Percentiles rank a stretch among this genome's conserved stretches.
These are phyloP conservation scores for Chaetomium sp. DNA, from an alignment of 2,329 filamentous ascomycete species.

Conservation along the genomic window DNA sequence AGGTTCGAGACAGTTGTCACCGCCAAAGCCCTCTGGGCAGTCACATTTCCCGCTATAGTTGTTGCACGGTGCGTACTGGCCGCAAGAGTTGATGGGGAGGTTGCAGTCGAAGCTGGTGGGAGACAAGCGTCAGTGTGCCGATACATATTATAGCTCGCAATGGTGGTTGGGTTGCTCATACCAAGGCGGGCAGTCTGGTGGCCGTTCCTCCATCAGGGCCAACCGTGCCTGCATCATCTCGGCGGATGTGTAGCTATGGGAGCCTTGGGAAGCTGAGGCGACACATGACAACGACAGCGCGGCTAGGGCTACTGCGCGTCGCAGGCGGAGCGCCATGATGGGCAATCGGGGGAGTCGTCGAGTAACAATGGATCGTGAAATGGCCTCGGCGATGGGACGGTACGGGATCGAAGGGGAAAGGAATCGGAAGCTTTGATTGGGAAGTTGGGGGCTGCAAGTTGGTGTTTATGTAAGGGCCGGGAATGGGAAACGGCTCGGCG, in stretches of 20 bases:
- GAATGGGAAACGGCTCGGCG: conserved; percentile 10
- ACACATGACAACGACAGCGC: conserved; percentile 35
- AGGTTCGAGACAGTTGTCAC: conserved; percentile 85
- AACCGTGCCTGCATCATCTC: conserved; percentile 60
- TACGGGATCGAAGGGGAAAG: neutral
- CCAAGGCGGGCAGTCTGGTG: conserved; percentile 74
- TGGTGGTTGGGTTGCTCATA: conserved; percentile 26
- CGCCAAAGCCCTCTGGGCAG: conserved; percentile 87
- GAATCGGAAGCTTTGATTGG: neutral
- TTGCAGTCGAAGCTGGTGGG: conserved; percentile 87
- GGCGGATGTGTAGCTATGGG: conserved; percentile 53
- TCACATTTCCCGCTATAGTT: conserved; percentile 86
- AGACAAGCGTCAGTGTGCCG: conserved; percentile 12
- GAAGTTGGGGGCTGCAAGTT: neutral
- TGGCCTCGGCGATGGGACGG: neutral
- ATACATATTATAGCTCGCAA: neutral
- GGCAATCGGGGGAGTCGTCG: conserved; percentile 6
- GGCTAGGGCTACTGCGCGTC: conserved; percentile 35
- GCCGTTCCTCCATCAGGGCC: conserved; percentile 65
- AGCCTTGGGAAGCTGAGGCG: conserved; percentile 43
- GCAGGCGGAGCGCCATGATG: conserved; percentile 36
- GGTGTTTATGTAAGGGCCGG: neutral
- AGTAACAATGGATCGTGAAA: conserved; percentile 1
- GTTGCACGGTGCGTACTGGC: conserved; percentile 86
- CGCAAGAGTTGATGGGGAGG: conserved; percentile 82